Evolutionary conservation across 345 rosid genomes (phyloP).

Genomic region (Populus alba): DNA sequence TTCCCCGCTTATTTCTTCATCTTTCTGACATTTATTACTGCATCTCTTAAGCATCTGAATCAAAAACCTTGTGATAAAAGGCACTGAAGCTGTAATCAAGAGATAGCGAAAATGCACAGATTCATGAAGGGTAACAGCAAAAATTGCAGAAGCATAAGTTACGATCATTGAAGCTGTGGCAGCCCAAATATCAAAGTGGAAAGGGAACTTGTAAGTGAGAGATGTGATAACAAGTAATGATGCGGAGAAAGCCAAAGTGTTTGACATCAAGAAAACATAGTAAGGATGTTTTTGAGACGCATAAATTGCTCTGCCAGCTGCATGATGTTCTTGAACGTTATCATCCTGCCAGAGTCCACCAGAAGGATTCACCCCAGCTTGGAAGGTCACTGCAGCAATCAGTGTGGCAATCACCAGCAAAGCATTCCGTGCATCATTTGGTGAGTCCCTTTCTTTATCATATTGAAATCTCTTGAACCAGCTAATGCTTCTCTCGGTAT

Average conservation of each 20-base stretch:
- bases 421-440: too few species aligned
- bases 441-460: too few species aligned
- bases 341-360: slow-evolving; percentile 18
- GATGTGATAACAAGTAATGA: slow-evolving; percentile 15
- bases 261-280: slow-evolving; percentile 27
- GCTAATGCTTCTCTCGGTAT: too few species aligned
- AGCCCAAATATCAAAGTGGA: slow-evolving; percentile 18
- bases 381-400: too few species aligned
- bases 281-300: slow-evolving; percentile 14
- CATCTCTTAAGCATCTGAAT: too few species aligned
- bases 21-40: too few species aligned
- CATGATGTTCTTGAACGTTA: not conserved
- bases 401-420: too few species aligned
- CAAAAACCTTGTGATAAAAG: not conserved
- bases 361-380: too few species aligned
- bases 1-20: too few species aligned
- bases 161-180: slow-evolving; percentile 20
- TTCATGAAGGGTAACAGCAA: slow-evolving; percentile 22
- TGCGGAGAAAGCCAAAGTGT: slow-evolving; percentile 7
- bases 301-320: slow-evolving; percentile 10
- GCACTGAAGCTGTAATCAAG: slow-evolving; percentile 12
- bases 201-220: slow-evolving; percentile 24
- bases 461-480: too few species aligned
- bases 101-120: slow-evolving; percentile 20
- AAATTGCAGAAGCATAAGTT: slow-evolving; percentile 25